Evolutionary conservation across 257 asterid species (phyloP), one percentile per base, ranked within the genome.

Genomic region (Cinchona pubescens): DNA sequence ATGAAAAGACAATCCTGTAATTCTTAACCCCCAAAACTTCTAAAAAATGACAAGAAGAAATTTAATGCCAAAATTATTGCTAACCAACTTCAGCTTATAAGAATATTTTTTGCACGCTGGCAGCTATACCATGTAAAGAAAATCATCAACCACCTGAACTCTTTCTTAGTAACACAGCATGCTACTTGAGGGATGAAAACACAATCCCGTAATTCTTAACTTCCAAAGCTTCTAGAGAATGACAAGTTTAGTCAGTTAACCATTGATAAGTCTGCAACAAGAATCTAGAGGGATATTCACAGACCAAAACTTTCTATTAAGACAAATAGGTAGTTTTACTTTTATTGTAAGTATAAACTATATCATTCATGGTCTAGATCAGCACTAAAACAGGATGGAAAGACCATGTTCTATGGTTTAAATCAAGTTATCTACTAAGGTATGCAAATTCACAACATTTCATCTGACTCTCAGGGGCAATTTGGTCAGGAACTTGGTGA

Each of bases 71-170:
- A n/a, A n/a, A n/a, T n/a, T n/a, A n/a, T n/a, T n/a, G n/a, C n/a
- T 13, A 61, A 63, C 30, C n/a, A 34, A 46, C 27, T 18, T 43
- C n/a, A 42, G 37, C 19, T 42, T 67, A 23, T n/a, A 69, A 3
- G 15, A 45, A 43, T 15, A 45, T 25, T 16, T 2, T 45, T 35
- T 1, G 16, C 14, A 30, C 7, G 29, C 60, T 69, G 48, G 16
- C 58, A 68, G 58, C 30, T 69, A 69, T 29, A 27, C 45, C 35
- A 69, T 48, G 55, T 6, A 48, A 48, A 69, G 30, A 69, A 69
- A 69, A 48, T 40, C 37, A 69, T 37, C 30, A 69, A 16, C 29
- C 16, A 30, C 29, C 37, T 49, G 43, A 30, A 46, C 18, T 32
- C 61, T 46, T 30, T 29, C 61, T 27, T 8, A 46, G 29, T 13